Percentiles rank a stretch among this genome's conserved stretches.
These are phyloP conservation scores for Ophiostoma sp. DNA, from an alignment of 2,329 filamentous ascomycete genomes.

Conservation along the genomic window DNA sequence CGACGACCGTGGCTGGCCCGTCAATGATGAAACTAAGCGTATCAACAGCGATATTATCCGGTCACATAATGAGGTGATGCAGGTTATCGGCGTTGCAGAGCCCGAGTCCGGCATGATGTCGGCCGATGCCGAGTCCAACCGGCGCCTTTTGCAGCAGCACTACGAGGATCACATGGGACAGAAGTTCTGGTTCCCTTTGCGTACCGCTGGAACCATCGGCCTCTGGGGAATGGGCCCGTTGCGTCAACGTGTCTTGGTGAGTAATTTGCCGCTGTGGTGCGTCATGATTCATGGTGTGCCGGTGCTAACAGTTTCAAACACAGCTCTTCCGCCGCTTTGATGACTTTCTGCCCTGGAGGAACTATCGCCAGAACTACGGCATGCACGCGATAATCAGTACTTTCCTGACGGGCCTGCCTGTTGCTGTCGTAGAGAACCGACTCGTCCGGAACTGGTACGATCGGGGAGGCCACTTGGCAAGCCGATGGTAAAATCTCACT, in stretches of 20 bases:
- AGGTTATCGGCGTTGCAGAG: slow-evolving; percentile 57
- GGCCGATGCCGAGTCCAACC: slow-evolving; percentile 38
- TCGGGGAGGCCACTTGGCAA: not conserved
- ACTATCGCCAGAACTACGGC: slow-evolving; percentile 35
- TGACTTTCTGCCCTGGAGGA: slow-evolving; percentile 43
- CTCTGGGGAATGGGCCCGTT: slow-evolving; percentile 50
- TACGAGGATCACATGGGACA: slow-evolving; percentile 46
- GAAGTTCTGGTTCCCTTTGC: slow-evolving; percentile 35
- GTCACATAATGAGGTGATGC: slow-evolving; percentile 59
- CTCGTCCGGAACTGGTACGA: not conserved
- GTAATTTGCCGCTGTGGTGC: slow-evolving; percentile 18
- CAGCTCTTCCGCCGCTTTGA: slow-evolving; percentile 50
- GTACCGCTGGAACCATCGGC: slow-evolving; percentile 38
- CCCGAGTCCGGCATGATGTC: slow-evolving; percentile 41
- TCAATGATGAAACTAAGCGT: slow-evolving; percentile 50
- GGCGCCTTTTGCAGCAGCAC: slow-evolving; percentile 40
- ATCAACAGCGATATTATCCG: slow-evolving; percentile 54
- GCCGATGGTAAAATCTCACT: not conserved
- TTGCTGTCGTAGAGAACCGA: not conserved
- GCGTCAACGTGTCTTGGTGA: slow-evolving; percentile 50
- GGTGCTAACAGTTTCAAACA: slow-evolving; percentile 14
- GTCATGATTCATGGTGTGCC: not conserved
- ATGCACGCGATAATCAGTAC: slow-evolving; percentile 34
- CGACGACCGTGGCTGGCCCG: slow-evolving; percentile 50
- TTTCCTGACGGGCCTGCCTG: slow-evolving; percentile 38